A percentile compares a stretch with the other conserved stretches of the same genome.
Evolutionary conservation across 345 rosid genomes (phyloP).

Genomic region (Ceriops tagal): DNA sequence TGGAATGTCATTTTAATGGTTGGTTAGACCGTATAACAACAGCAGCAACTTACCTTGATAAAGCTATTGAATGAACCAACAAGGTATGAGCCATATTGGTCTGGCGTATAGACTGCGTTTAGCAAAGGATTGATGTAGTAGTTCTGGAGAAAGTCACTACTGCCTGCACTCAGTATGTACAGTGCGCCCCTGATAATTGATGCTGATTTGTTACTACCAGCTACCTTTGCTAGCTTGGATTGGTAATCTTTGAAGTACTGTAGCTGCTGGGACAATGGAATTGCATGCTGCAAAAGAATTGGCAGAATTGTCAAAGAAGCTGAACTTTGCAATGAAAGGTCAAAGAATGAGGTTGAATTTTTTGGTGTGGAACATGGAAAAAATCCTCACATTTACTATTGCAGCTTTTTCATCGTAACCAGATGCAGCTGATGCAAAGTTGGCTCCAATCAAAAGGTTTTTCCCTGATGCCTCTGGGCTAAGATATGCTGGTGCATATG

Average conservation of each 20-base stretch:
- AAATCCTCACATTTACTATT: slow-evolving; percentile 37
- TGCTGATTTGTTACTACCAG: slow-evolving; percentile 55
- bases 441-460: slow-evolving; percentile 88
- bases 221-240: slow-evolving; percentile 55
- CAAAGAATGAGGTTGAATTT: neutral
- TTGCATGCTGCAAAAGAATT: slow-evolving; percentile 59
- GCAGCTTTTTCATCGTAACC: slow-evolving; percentile 86
- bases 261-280: slow-evolving; percentile 66
- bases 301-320: neutral
- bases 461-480: slow-evolving; percentile 87
- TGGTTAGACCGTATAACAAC: too few species aligned
- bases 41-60: slow-evolving; percentile 43
- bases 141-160: slow-evolving; percentile 83
- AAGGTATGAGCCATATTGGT: slow-evolving; percentile 62
- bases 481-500: slow-evolving; percentile 72
- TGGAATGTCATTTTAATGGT: neutral
- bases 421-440: slow-evolving; percentile 92
- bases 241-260: slow-evolving; percentile 79
- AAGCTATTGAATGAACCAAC: slow-evolving; percentile 49
- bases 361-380: neutral
- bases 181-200: slow-evolving; percentile 59
- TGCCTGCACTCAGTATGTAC: slow-evolving; percentile 73
- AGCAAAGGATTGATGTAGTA: slow-evolving; percentile 76
- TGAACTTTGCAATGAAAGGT: neutral
- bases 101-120: slow-evolving; percentile 53